phyloP scores from a whole-genome alignment of 2,329 filamentous ascomycete species.

The Bertia moriformis region DNA sequence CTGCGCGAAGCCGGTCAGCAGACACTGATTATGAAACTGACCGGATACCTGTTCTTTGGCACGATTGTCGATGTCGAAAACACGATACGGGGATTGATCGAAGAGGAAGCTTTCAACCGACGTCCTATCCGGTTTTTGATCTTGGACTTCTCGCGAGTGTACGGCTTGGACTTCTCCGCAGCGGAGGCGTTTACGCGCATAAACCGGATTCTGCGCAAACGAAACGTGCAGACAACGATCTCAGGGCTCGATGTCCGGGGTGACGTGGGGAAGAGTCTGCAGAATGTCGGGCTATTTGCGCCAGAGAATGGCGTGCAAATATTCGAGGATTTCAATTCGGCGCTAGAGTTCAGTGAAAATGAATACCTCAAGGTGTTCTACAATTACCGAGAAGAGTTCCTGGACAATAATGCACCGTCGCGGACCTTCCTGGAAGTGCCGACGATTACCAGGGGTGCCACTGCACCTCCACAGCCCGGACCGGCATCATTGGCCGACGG shows the following conservation, averaged over 20 bases:
- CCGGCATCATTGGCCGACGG: constrained; percentile 23
- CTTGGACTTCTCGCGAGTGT: constrained; percentile 77
- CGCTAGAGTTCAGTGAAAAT: constrained; percentile 88
- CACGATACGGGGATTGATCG: constrained; percentile 66
- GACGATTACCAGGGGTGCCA: too few relatives aligned
- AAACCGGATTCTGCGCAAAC: constrained; percentile 65
- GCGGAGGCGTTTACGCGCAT: constrained; percentile 90
- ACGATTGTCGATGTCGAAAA: constrained; percentile 93
- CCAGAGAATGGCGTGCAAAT: constrained; percentile 63
- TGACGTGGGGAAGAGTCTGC: constrained; percentile 62
- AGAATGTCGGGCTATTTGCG: constrained; percentile 21
- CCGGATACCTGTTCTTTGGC: constrained; percentile 94
- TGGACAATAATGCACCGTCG: constrained; percentile 46
- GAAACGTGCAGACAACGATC: constrained; percentile 67
- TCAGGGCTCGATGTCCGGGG: constrained; percentile 67
- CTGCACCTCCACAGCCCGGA: neutral
- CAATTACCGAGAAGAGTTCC: neutral
- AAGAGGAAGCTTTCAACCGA: constrained; percentile 64
- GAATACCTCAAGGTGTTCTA: constrained; percentile 75
- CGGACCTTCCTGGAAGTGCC: constrained; percentile 22
- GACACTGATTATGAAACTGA: constrained; percentile 80
- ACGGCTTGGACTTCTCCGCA: constrained; percentile 87
- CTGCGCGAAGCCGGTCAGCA: constrained; percentile 74
- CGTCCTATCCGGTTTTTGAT: constrained; percentile 80
- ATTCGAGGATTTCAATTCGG: constrained; percentile 81